A percentile compares a stretch with the other conserved stretches of the same genome.
Conservation (phyloP, 78 protist species). For the Pigoraptor vietnamica region DNA sequence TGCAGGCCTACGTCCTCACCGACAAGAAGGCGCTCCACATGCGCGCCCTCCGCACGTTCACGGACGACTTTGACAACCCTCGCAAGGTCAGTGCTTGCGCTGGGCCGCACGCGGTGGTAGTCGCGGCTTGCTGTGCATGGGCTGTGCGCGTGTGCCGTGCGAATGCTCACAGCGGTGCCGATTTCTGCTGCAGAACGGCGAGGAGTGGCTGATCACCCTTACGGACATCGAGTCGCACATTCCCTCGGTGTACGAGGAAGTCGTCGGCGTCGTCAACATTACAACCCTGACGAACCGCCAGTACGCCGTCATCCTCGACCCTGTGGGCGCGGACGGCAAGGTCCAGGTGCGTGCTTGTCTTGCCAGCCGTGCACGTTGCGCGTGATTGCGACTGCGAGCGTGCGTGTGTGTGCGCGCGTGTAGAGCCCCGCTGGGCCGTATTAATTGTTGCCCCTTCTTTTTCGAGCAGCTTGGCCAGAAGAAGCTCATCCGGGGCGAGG, state of each 20-base stretch:
- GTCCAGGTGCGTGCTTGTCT: slow-evolving; percentile 13
- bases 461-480: slow-evolving; percentile 57
- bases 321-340: slow-evolving; percentile 56
- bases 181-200: slow-evolving; percentile 44
- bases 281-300: slow-evolving; percentile 77
- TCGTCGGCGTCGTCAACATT: slow-evolving; percentile 51
- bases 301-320: slow-evolving; percentile 82
- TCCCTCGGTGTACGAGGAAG: slow-evolving; percentile 77
- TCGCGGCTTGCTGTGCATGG: too few relatives aligned
- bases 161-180: too few relatives aligned
- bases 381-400: too few relatives aligned
- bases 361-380: too few relatives aligned
- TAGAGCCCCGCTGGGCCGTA: not conserved
- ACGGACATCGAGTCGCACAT: slow-evolving; percentile 61
- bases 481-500: slow-evolving; percentile 68
- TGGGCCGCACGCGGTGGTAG: not conserved
- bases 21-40: slow-evolving; percentile 77
- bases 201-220: slow-evolving; percentile 78
- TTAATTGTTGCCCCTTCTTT: not conserved
- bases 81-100: slow-evolving; percentile 26
- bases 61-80: slow-evolving; percentile 41
- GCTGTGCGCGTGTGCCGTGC: too few relatives aligned
- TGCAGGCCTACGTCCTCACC: slow-evolving; percentile 61
- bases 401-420: too few relatives aligned
- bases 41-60: slow-evolving; percentile 58